Evolutionary conservation across 2,329 filamentous ascomycete genomes (phyloP), one percentile per base, ranked within the genome.

Genomic region (Aspergillus hiratsukae): DNA sequence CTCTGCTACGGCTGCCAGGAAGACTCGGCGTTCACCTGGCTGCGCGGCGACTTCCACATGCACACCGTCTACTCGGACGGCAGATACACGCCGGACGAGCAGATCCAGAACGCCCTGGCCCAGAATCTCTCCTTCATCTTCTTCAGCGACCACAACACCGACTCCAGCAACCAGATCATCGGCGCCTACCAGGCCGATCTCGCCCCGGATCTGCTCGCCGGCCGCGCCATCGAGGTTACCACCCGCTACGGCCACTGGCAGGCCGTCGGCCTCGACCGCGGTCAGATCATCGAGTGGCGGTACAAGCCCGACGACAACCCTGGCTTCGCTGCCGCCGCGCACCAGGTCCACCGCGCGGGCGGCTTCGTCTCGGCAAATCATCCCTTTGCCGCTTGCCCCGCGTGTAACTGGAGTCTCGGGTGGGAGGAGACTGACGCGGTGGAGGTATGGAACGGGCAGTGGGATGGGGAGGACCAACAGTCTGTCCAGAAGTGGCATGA

Each of bases 131-230:
- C 54, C 14, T 66, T 66, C 63, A 59, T 66, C 48, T 66, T 66
- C 60, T 62, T 61, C 53, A 61, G 57, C 19, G 64, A 66, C 14
- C 64, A 66, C 52, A 66, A 66, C 52, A 66, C 64, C 23, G 60
- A 63, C 48, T 59, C 54, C 11, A 55, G 58, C 31, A 64, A 63
- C 54, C 50, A 61, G 43, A 58, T 63, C n/a, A 55, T 58, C 41
- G 64, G 60, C 19, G n/a, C 48, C 23, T 57, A 53, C 51, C 58
- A 57, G 37, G 57, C 59, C 14, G 31, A 14, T 7, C 14, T 61
- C 14, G 63, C 62, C 17, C 60, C 61, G 7, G 50, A 60, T 29
- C 52, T 66, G 5, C 57, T 66, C 17, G 52, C 66, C 48, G 57
- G 63, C 27, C 58, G 64, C 23, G 64, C 59, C 9, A 66, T 66